A percentile compares a stretch with the other conserved stretches of the same genome.
phyloP scores from a whole-genome alignment of 2,329 filamentous ascomycete species.

The Fonsecaea pedrosoi region DNA sequence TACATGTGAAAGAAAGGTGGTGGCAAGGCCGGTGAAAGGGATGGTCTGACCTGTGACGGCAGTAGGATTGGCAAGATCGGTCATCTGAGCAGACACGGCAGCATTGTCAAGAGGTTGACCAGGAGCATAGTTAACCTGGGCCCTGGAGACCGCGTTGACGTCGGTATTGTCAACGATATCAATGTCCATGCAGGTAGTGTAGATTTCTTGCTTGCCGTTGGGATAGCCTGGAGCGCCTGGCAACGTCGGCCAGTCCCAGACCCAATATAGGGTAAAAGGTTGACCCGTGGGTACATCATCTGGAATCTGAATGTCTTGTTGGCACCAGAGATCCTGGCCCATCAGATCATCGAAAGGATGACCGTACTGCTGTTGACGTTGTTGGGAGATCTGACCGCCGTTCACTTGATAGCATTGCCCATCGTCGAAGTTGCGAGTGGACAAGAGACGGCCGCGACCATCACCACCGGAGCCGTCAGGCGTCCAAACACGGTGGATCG shows the following conservation, averaged over 20 bases:
- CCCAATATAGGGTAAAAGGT: slow-evolving; percentile 87
- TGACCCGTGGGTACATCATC: slow-evolving; percentile 65
- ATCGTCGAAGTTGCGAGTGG: slow-evolving; percentile 84
- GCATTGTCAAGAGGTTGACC: slow-evolving; percentile 49
- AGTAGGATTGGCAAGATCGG: slow-evolving; percentile 43
- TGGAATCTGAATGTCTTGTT: slow-evolving; percentile 80
- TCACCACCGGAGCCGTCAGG: slow-evolving; percentile 80
- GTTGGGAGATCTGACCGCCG: slow-evolving; percentile 60
- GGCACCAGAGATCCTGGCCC: slow-evolving; percentile 74
- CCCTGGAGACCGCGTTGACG: slow-evolving; percentile 30
- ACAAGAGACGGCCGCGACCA: slow-evolving; percentile 74
- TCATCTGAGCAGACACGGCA: slow-evolving; percentile 49
- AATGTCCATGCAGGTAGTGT: slow-evolving; percentile 59
- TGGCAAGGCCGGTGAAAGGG: slow-evolving; percentile 22
- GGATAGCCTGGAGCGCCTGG: slow-evolving; percentile 45
- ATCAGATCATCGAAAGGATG: slow-evolving; percentile 59
- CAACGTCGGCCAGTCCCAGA: slow-evolving; percentile 89
- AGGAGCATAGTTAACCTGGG: slow-evolving; percentile 41
- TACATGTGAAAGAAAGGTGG: slow-evolving; percentile 4
- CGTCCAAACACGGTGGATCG: slow-evolving; percentile 79
- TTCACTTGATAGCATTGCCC: slow-evolving; percentile 87
- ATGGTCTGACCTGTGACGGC: slow-evolving; percentile 38
- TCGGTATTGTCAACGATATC: slow-evolving; percentile 46
- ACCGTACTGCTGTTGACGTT: slow-evolving; percentile 65
- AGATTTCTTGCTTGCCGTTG: slow-evolving; percentile 55